Base-by-base conservation (phyloP, 345 rosid species). In the Isatis tinctoria region DNA sequence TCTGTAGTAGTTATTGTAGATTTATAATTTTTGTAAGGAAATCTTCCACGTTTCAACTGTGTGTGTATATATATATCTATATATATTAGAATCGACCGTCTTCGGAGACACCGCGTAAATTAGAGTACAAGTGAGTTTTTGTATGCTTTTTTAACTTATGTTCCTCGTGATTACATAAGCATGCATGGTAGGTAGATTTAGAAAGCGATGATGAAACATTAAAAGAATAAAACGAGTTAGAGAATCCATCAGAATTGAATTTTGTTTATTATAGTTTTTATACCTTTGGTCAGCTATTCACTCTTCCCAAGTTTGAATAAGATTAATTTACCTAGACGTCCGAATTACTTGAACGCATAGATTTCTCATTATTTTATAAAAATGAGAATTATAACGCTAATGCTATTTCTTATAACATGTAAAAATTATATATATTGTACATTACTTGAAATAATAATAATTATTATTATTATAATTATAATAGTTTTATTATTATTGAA, bases 91-190 rank as follows among this genome's bases (percentile, higher is more conserved):
- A 20, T 69, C 40, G 14, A 17, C 60, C 65, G 54, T 70, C 47
- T 59, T 35, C 59, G 74, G 26, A 59, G 59, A 70, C 39, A 70
- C 74, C 67, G 74, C 67, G 74, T 47, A 47, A 33, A 14, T n/a
- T 32, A 35, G 67, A 47, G 8, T 47, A 60, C 14, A 26, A 27
- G 32, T 49, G 51, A 48, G 41, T 28, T 49, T 71, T 49, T 61
- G n/a, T 3, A 49, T 28, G 2, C 16, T 60, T 60, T 61, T 22
- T 0, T 5, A 37, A 37, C 20, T 49, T 37, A 60, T 27, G 12
- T 51, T 51, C 62, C 5, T 51, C 12, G 53, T 13, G 11, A 40
- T 28, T 62, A n/a, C 53, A 62, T 72, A 51, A 72, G 62, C 76
- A 72, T 72, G 62, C 44, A 62, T 40, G 28, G 22, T 61, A 24